A percentile compares a stretch with the other conserved stretches of the same genome.
phyloP scores from a whole-genome alignment of 2,329 filamentous ascomycete genomes.

The Colletotrichum incanum region DNA sequence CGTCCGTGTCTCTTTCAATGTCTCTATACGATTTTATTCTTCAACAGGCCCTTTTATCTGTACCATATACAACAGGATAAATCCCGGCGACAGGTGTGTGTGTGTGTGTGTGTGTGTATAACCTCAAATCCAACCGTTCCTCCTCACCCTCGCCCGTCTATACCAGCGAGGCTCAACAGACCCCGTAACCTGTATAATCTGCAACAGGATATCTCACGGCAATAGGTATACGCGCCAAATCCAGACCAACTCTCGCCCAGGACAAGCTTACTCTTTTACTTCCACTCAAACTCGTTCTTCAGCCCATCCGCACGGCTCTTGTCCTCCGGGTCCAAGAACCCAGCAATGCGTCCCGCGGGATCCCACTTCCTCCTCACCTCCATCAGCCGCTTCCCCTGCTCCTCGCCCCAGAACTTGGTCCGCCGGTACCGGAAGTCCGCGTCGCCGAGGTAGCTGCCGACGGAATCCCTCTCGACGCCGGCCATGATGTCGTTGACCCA shows the following conservation, averaged over 20 bases:
- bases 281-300: constrained; percentile 58
- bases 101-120: neutral
- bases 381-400: constrained; percentile 59
- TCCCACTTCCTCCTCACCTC: constrained; percentile 61
- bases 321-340: constrained; percentile 64
- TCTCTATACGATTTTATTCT: neutral
- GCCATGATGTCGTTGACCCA: constrained; percentile 63
- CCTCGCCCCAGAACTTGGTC: constrained; percentile 64
- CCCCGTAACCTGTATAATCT: neutral
- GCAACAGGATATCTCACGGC: constrained; percentile 28
- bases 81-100: neutral
- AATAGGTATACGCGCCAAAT: neutral
- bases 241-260: no score
- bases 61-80: neutral
- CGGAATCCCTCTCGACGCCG: constrained; percentile 56
- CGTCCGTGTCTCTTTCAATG: neutral
- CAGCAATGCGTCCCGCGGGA: constrained; percentile 54
- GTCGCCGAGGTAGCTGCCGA: constrained; percentile 70
- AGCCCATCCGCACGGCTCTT: constrained; percentile 61
- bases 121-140: neutral
- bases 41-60: neutral
- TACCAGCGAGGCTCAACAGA: no score
- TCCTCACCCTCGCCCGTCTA: neutral
- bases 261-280: neutral
- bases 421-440: constrained; percentile 65